These are phyloP conservation scores for Rubia balearica DNA, from an alignment of 305 asterid genomes.

Conservation along the genomic window DNA sequence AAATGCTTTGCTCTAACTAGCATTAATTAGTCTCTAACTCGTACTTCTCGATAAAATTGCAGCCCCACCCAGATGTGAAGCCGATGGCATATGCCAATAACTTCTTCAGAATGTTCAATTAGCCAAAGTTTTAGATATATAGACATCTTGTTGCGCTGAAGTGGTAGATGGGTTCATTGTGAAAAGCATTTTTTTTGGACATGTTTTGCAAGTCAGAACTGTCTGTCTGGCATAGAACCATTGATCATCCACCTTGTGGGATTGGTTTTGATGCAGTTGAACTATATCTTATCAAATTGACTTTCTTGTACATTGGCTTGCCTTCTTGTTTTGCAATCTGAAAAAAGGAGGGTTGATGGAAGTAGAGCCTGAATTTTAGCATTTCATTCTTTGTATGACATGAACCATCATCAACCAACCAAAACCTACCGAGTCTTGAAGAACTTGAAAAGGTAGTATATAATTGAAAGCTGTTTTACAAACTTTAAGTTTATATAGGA, in stretches of 20 bases:
- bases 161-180: constrained; percentile 25
- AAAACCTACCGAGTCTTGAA: neutral
- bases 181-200: no score
- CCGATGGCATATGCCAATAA: constrained; percentile 99
- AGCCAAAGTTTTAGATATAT: constrained; percentile 18
- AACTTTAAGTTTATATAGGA: constrained; percentile 3
- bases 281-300: neutral
- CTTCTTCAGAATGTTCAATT: constrained; percentile 84
- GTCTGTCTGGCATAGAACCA: constrained; percentile 2
- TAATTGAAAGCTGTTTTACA: neutral
- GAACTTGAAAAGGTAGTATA: neutral
- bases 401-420: neutral
- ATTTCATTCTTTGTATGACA: neutral
- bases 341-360: constrained; percentile 8
- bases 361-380: neutral
- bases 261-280: constrained; percentile 1
- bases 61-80: constrained; percentile 99
- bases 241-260: neutral
- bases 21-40: neutral
- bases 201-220: neutral
- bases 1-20: neutral
- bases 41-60: constrained; percentile 22
- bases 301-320: constrained; percentile 1
- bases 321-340: neutral
- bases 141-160: constrained; percentile 19